phyloP scores from a whole-genome alignment of 768 basidiomycete genomes.

The Pholiota microspora region DNA sequence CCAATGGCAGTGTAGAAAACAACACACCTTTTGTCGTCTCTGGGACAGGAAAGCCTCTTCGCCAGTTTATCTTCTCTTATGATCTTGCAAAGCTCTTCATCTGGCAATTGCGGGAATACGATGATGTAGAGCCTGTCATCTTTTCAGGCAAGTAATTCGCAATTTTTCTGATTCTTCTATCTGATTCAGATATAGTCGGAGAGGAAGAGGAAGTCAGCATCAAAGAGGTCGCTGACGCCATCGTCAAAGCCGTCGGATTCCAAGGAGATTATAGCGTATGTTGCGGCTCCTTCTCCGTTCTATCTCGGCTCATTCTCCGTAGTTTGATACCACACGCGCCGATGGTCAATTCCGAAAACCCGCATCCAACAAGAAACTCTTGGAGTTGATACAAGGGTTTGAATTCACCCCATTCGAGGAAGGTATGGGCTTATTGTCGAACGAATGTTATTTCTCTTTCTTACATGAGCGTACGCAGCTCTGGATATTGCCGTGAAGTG shows the following conservation, averaged over 20 bases:
- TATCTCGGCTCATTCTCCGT: constrained; percentile 1
- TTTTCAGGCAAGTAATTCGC: constrained; percentile 62
- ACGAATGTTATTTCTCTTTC: constrained; percentile 12
- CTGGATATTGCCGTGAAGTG: constrained; percentile 77
- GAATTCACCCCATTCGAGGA: constrained; percentile 89
- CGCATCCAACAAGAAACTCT: constrained; percentile 87
- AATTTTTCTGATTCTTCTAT: neutral
- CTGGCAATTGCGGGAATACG: constrained; percentile 88
- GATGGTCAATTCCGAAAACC: constrained; percentile 98
- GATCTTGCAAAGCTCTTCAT: constrained; percentile 96
- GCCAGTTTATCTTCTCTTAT: constrained; percentile 98
- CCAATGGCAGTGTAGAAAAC: constrained; percentile 49
- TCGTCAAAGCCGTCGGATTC: constrained; percentile 82
- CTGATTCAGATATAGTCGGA: constrained; percentile 53
- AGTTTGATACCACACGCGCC: constrained; percentile 84
- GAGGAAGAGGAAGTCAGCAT: constrained; percentile 96
- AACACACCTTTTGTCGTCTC: constrained; percentile 82
- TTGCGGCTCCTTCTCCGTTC: constrained; percentile 4
- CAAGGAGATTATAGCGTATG: constrained; percentile 71
- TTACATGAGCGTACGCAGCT: constrained; percentile 38
- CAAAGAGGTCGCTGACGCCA: constrained; percentile 85
- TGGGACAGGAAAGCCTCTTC: constrained; percentile 87
- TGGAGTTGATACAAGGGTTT: constrained; percentile 76
- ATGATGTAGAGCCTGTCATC: constrained; percentile 91
- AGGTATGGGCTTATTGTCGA: no score